A percentile compares a stretch with the other conserved stretches of the same genome.
These are phyloP conservation scores for Micromonas commoda DNA, from an alignment of 139 green algal species.

Conservation along the genomic window DNA sequence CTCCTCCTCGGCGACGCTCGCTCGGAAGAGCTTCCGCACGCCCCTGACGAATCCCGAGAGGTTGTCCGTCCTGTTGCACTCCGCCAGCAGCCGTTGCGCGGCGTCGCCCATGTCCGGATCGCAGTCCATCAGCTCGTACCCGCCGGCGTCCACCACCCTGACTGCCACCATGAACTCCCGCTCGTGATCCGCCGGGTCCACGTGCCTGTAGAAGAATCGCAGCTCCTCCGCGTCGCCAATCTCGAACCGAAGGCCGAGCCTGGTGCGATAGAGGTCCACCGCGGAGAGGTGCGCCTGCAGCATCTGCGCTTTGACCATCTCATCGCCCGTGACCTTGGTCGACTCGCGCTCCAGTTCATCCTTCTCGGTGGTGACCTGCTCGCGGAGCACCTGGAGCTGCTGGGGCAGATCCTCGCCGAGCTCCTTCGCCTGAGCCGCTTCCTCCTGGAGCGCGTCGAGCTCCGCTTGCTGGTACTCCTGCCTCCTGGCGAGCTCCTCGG, in stretches of 20 bases:
- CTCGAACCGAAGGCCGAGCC: conserved; percentile 5
- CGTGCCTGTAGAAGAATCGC: neutral
- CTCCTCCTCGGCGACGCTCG: too few relatives aligned
- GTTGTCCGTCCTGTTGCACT: conserved; percentile 16
- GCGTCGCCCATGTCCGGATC: neutral
- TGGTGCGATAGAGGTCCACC: neutral
- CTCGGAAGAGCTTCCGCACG: neutral
- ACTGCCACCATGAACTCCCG: conserved; percentile 9
- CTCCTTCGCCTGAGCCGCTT: conserved; percentile 1
- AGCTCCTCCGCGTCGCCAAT: neutral
- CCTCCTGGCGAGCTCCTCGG: neutral
- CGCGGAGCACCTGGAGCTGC: conserved; percentile 2
- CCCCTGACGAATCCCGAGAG: conserved; percentile 7
- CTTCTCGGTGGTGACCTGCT: neutral
- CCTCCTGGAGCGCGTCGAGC: conserved; percentile 2
- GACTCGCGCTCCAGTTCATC: neutral
- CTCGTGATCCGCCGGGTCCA: neutral
- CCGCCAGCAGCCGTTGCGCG: neutral
- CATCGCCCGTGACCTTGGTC: neutral
- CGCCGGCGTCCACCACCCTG: neutral
- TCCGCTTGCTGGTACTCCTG: neutral
- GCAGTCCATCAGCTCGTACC: conserved; percentile 8
- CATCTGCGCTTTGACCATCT: neutral
- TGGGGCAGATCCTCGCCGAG: neutral
- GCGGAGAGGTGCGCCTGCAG: neutral